Conservation (phyloP, 768 basidiomycete species). For the Coprinopsis sp. region DNA sequence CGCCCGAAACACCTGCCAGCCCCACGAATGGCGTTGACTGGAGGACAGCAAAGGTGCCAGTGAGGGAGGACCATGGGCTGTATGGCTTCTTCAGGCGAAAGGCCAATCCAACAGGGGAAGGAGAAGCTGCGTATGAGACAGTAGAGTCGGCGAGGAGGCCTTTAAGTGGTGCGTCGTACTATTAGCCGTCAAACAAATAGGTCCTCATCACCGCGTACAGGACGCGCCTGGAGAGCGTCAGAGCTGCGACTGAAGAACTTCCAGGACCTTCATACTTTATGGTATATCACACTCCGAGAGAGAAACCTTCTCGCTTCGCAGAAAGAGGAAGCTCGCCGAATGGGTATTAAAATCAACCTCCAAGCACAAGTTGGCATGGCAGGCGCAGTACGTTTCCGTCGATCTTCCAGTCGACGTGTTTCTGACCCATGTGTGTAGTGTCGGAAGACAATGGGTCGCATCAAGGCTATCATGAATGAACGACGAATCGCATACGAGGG, state of each 20-base stretch:
- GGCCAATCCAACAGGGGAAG: slow-evolving; percentile 36
- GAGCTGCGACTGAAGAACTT: slow-evolving; percentile 91
- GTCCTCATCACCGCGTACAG: slow-evolving; percentile 35
- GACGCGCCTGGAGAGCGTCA: slow-evolving; percentile 79
- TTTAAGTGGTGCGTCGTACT: slow-evolving; percentile 21
- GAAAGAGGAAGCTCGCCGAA: slow-evolving; percentile 66
- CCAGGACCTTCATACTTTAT: slow-evolving; percentile 88
- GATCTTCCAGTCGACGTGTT: background rate
- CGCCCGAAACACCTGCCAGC: background rate
- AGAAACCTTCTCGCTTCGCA: slow-evolving; percentile 89
- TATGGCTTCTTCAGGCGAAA: slow-evolving; percentile 72
- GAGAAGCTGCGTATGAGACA: slow-evolving; percentile 50
- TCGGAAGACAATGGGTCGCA: slow-evolving; percentile 94
- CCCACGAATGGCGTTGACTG: slow-evolving; percentile 2
- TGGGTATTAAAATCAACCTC: slow-evolving; percentile 38
- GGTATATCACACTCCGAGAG: slow-evolving; percentile 89
- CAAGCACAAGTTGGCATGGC: slow-evolving; percentile 35
- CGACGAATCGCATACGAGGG: slow-evolving; percentile 80
- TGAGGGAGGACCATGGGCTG: slow-evolving; percentile 63
- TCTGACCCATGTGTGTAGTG: slow-evolving; percentile 42
- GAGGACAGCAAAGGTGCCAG: slow-evolving; percentile 25
- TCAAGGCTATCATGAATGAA: slow-evolving; percentile 90
- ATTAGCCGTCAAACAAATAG: background rate
- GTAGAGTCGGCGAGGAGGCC: slow-evolving; percentile 31
- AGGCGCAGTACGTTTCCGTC: slow-evolving; percentile 36